Percentiles rank a stretch among this genome's conserved stretches.
Conservation (phyloP, 2,329 filamentous ascomycete genomes). For the Zasmidium citrigriseum region DNA sequence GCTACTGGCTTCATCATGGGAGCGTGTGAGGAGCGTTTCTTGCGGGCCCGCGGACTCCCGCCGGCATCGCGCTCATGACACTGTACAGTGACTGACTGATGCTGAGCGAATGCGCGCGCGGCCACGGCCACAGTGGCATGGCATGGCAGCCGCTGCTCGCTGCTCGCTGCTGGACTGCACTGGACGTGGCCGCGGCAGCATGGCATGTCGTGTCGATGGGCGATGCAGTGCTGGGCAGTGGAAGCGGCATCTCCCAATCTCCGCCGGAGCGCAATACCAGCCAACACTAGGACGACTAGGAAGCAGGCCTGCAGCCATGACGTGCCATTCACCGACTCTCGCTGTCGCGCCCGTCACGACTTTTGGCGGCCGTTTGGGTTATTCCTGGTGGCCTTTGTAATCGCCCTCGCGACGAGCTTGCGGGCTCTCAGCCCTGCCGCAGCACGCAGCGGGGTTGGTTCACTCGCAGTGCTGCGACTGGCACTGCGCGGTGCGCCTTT, state of each 20-base stretch:
- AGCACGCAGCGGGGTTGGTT: slow-evolving; percentile 6
- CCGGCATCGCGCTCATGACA: not conserved
- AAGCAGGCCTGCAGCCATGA: slow-evolving; percentile 4
- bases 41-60: not conserved
- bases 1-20: too few relatives aligned
- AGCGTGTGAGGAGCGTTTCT: not conserved
- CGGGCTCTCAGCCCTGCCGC: slow-evolving; percentile 8
- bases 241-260: slow-evolving; percentile 5
- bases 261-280: slow-evolving; percentile 1
- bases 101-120: not conserved
- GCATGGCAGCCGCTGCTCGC: not conserved
- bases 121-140: not conserved
- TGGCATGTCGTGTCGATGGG: not conserved
- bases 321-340: slow-evolving; percentile 9
- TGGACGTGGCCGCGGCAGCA: not conserved
- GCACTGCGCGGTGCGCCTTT: too few relatives aligned
- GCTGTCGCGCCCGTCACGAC: slow-evolving; percentile 4
- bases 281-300: not conserved
- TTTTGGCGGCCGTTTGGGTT: slow-evolving; percentile 2
- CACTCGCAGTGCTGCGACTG: slow-evolving; percentile 1
- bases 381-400: slow-evolving; percentile 11
- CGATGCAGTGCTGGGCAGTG: not conserved
- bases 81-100: too few relatives aligned
- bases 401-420: slow-evolving; percentile 6
- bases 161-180: not conserved